These are phyloP conservation scores for Knoxdaviesia proteae DNA, from an alignment of 2,329 filamentous ascomycete species.

Conservation along the genomic window DNA sequence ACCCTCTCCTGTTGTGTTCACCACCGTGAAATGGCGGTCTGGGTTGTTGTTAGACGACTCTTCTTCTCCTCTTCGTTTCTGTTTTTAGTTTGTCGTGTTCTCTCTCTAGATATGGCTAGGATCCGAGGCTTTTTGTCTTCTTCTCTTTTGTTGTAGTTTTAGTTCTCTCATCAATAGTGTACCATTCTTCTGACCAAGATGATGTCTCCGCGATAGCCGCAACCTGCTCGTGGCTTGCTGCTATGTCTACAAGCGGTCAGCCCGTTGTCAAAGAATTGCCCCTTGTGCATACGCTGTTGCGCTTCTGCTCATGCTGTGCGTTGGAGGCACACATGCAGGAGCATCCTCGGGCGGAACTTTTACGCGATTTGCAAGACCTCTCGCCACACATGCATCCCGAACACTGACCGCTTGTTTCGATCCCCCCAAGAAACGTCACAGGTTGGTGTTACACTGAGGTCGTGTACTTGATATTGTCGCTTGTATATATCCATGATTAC, in stretches of 20 bases:
- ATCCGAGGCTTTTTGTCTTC: neutral
- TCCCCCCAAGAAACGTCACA: too few species aligned
- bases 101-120: neutral
- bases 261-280: neutral
- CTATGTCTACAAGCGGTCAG: neutral
- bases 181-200: neutral
- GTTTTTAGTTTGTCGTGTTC: neutral
- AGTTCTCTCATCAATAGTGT: neutral
- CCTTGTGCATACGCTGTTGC: neutral
- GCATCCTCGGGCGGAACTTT: neutral
- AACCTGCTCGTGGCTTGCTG: neutral
- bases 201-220: neutral
- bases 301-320: neutral
- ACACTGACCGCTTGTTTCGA: too few species aligned
- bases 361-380: too few species aligned
- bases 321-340: neutral
- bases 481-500: too few species aligned
- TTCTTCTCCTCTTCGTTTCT: neutral
- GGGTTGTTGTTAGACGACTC: neutral
- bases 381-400: too few species aligned
- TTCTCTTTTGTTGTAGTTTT: neutral
- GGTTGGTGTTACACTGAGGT: too few species aligned
- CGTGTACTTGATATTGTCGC: too few species aligned
- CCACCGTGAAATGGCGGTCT: neutral
- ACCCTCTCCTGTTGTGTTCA: neutral